Percentiles rank a stretch among this genome's conserved stretches.
These are phyloP conservation scores for Dothideomycetes sp. DNA, from an alignment of 2,329 filamentous ascomycete genomes.

Conservation along the genomic window DNA sequence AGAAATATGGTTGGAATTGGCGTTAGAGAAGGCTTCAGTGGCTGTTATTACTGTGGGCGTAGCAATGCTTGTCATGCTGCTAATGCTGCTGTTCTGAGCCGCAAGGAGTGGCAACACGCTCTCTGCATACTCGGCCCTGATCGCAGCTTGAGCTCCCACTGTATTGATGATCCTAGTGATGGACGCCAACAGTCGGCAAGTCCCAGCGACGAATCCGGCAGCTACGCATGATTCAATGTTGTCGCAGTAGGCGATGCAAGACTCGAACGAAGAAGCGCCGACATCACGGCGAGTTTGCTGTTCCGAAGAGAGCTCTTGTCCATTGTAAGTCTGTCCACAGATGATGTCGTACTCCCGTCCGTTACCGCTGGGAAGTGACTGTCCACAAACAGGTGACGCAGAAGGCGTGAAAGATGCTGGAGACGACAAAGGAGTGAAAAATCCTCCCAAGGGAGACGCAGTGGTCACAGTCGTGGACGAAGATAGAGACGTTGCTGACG, in stretches of 20 bases:
- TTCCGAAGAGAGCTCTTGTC: background rate
- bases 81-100: background rate
- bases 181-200: constrained; percentile 8
- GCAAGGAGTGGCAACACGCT: constrained; percentile 1
- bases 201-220: background rate
- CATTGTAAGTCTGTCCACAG: constrained; percentile 10
- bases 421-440: too few relatives aligned
- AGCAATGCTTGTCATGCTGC: background rate
- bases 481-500: background rate
- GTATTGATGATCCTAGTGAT: constrained; percentile 2
- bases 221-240: background rate
- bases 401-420: background rate
- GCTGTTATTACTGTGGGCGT: constrained; percentile 2
- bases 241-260: constrained; percentile 8
- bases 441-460: too few relatives aligned
- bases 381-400: constrained; percentile 6
- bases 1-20: constrained; percentile 4
- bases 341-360: constrained; percentile 5
- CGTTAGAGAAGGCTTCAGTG: background rate
- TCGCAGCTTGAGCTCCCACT: constrained; percentile 8
- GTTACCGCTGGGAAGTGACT: background rate
- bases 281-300: background rate
- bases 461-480: background rate
- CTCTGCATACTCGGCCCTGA: constrained; percentile 5
- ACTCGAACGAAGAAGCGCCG: constrained; percentile 1